These are phyloP conservation scores for Boletus rubescentipes DNA, from an alignment of 768 basidiomycete genomes.

Conservation along the genomic window DNA sequence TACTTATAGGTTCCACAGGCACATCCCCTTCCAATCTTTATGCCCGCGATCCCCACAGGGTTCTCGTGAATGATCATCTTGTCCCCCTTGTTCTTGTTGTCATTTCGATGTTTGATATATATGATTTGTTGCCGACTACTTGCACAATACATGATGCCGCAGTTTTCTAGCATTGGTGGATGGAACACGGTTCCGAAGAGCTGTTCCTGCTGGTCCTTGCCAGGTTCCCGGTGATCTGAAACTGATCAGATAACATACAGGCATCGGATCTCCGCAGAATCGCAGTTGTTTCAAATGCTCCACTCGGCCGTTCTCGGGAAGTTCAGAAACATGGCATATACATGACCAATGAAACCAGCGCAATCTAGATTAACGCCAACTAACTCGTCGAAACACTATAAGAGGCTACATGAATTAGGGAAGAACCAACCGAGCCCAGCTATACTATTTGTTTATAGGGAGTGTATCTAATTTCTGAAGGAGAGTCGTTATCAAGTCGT, in stretches of 20 bases:
- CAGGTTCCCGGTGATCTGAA: not conserved
- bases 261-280: not conserved
- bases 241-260: not conserved
- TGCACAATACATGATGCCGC: not conserved
- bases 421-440: not conserved
- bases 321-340: not conserved
- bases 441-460: conserved; percentile 11
- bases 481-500: conserved; percentile 21
- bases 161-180: not conserved
- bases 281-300: not conserved
- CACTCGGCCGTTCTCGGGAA: not conserved
- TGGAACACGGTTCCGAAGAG: not conserved
- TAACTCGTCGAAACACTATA: conserved; percentile 8
- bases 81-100: not conserved
- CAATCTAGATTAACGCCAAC: conserved; percentile 10
- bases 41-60: conserved; percentile 46
- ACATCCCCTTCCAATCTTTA: conserved; percentile 72
- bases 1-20: conserved; percentile 39
- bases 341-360: not conserved
- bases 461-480: conserved; percentile 9
- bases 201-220: too few species aligned
- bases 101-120: not conserved
- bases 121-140: not conserved
- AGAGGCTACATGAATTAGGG: conserved; percentile 16
- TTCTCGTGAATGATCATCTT: conserved; percentile 39